A percentile compares a stretch with the other conserved stretches of the same genome.
phyloP scores from a whole-genome alignment of 208 protist species.

The Wallacemonas collosoma region DNA sequence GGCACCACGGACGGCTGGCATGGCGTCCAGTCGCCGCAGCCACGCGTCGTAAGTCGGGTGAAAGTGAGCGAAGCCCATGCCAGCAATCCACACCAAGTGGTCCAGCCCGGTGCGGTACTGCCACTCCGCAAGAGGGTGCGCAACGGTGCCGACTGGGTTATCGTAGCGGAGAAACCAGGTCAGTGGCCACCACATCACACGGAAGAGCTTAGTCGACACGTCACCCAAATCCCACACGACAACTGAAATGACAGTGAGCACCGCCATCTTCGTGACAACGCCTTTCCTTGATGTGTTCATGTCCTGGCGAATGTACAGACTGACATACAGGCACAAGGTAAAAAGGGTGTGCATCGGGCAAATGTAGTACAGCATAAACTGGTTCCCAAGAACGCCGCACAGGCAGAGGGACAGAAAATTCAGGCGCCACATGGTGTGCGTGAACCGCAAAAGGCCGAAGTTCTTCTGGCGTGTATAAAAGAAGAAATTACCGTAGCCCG shows the following conservation, averaged over 20 bases:
- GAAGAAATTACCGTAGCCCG: conserved; percentile 90
- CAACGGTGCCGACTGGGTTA: conserved; percentile 28
- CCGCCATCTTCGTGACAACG: conserved; percentile 41
- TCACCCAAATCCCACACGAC: conserved; percentile 54
- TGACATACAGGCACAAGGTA: conserved; percentile 65
- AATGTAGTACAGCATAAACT: conserved; percentile 94
- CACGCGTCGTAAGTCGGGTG: conserved; percentile 30
- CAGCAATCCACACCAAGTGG: conserved; percentile 70
- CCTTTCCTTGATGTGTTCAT: conserved; percentile 28
- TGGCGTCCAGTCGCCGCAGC: conserved; percentile 34
- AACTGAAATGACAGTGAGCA: conserved; percentile 30
- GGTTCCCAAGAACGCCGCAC: conserved; percentile 57
- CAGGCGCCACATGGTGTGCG: conserved; percentile 73
- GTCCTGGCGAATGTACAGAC: conserved; percentile 28
- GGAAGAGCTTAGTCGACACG: conserved; percentile 36
- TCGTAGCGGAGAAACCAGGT: conserved; percentile 51
- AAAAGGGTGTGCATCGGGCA: conserved; percentile 88
- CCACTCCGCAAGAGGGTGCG: conserved; percentile 71
- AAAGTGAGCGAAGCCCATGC: conserved; percentile 69
- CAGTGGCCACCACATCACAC: conserved; percentile 43
- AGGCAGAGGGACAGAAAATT: conserved; percentile 78
- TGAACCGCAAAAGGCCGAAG: conserved; percentile 55
- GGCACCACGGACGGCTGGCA: conserved; percentile 19
- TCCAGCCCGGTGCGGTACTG: conserved; percentile 79
- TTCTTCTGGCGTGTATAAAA: conserved; percentile 75